Evolutionary conservation across 176 grass and related monocot genomes (phyloP).

Genomic region (Secale cereale): DNA sequence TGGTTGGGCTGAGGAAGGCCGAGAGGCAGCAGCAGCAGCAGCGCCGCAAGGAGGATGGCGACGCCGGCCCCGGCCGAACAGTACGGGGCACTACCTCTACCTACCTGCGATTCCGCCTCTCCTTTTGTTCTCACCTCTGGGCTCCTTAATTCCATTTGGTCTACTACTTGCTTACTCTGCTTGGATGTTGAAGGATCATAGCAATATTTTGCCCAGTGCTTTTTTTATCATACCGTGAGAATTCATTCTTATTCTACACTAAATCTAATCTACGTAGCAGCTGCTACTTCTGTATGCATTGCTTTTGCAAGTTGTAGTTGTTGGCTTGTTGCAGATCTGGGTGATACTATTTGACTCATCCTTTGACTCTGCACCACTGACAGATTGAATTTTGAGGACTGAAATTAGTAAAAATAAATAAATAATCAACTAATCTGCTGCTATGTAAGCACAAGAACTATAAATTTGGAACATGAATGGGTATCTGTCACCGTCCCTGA

Average conservation of each 20-base stretch:
- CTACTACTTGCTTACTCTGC: neutral
- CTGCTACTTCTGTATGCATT: neutral
- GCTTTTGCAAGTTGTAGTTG: neutral
- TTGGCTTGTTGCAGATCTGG: conserved; percentile 13
- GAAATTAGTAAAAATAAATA: neutral
- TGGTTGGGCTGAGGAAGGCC: conserved; percentile 71
- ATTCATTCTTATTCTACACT: neutral
- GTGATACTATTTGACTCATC: neutral
- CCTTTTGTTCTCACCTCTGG: neutral
- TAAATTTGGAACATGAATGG: neutral
- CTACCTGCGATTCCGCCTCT: neutral
- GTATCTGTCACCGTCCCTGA: neutral
- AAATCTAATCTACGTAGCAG: neutral
- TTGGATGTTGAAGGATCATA: neutral
- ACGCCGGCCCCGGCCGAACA: conserved; percentile 27
- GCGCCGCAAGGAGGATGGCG: conserved; percentile 40
- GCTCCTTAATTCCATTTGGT: neutral
- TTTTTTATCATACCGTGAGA: neutral
- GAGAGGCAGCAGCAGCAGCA: conserved; percentile 47
- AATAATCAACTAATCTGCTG: neutral
- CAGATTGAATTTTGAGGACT: conserved; percentile 1
- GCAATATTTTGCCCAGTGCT: neutral
- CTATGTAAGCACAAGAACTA: neutral
- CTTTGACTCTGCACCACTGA: neutral
- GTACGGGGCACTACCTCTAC: conserved; percentile 5